phyloP scores from a whole-genome alignment of 2,329 filamentous ascomycete species.

The Aphanoascus verrucosus region DNA sequence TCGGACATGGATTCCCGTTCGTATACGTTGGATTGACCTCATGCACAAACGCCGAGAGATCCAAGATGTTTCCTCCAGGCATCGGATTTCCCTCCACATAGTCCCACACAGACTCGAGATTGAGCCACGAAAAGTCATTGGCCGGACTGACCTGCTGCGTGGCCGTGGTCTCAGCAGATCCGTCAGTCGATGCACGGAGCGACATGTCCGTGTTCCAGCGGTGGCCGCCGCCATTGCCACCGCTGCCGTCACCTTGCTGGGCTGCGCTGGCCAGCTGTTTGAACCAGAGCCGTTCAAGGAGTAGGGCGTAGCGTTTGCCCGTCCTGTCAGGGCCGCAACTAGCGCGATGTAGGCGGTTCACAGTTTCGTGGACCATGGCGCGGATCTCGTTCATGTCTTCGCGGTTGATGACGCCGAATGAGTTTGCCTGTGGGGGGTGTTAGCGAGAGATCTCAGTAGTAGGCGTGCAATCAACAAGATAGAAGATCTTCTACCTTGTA shows the following conservation, averaged over 20 bases:
- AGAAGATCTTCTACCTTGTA: slow-evolving; percentile 54
- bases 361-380: slow-evolving; percentile 48
- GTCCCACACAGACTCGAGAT: slow-evolving; percentile 50
- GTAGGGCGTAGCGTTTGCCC: slow-evolving; percentile 50
- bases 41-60: slow-evolving; percentile 27
- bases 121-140: slow-evolving; percentile 53
- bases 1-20: slow-evolving; percentile 29
- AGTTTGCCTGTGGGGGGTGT: slow-evolving; percentile 36
- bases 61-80: slow-evolving; percentile 26
- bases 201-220: slow-evolving; percentile 6
- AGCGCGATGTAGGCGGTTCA: slow-evolving; percentile 49
- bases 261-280: slow-evolving; percentile 22
- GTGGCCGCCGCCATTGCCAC: too few species aligned
- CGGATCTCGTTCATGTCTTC: slow-evolving; percentile 47
- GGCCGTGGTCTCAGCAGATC: slow-evolving; percentile 27
- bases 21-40: slow-evolving; percentile 23
- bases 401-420: slow-evolving; percentile 49
- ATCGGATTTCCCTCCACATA: slow-evolving; percentile 42
- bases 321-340: slow-evolving; percentile 50
- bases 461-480: too few species aligned
- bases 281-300: slow-evolving; percentile 51
- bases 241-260: too few species aligned
- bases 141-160: slow-evolving; percentile 37
- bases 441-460: too few species aligned
- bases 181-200: slow-evolving; percentile 20